phyloP scores from a whole-genome alignment of 2,329 filamentous ascomycete species.

The Paracamarosporium sp. region DNA sequence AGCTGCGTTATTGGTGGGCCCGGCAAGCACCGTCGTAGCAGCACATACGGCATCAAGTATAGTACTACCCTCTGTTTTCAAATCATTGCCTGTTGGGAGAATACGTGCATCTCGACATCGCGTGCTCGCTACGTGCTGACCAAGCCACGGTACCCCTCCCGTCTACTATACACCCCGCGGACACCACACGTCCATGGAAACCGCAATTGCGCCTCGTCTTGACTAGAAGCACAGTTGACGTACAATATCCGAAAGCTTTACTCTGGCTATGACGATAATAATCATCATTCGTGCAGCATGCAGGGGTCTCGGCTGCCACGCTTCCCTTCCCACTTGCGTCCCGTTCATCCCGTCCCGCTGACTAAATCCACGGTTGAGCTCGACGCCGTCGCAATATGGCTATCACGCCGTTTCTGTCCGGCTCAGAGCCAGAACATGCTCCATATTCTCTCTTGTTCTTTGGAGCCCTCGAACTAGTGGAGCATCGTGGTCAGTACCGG shows the following conservation, averaged over 20 bases:
- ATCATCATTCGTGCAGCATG: background rate
- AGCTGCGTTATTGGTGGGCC: background rate
- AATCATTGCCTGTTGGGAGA: background rate
- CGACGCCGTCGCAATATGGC: background rate
- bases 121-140: background rate
- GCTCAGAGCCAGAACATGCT: slow-evolving; percentile 74
- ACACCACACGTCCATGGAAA: background rate
- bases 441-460: slow-evolving; percentile 75
- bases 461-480: slow-evolving; percentile 68
- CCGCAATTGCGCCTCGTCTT: no score
- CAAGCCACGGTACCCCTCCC: background rate
- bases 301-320: background rate
- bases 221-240: no score
- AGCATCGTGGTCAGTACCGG: slow-evolving; percentile 28
- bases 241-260: background rate
- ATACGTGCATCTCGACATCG: background rate
- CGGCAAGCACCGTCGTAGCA: background rate
- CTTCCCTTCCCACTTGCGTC: background rate
- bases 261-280: background rate
- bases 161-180: background rate
- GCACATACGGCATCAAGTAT: no score
- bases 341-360: slow-evolving; percentile 6
- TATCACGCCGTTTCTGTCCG: slow-evolving; percentile 14
- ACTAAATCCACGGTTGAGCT: background rate
- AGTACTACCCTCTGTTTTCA: background rate